A percentile compares a stretch with the other conserved stretches of the same genome.
These are phyloP conservation scores for Solanum paucissectum DNA, from an alignment of 257 asterid species.

Conservation along the genomic window DNA sequence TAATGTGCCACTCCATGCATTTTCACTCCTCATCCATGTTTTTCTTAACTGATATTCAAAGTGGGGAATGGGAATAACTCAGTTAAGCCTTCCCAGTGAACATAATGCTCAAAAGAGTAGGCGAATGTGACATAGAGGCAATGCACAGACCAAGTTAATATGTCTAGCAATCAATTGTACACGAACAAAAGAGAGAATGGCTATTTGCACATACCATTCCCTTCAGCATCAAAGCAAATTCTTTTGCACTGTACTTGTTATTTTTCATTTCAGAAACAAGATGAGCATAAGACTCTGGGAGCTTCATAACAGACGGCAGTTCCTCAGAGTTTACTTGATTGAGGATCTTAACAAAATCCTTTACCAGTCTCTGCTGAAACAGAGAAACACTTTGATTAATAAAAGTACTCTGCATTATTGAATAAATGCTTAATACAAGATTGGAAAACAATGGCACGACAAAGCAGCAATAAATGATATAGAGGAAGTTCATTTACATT, in stretches of 20 bases:
- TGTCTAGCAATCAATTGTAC: background rate
- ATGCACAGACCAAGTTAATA: background rate
- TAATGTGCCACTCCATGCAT: background rate
- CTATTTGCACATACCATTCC: constrained; percentile 68
- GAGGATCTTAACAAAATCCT: constrained; percentile 80
- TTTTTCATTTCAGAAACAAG: constrained; percentile 91
- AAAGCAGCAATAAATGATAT: background rate
- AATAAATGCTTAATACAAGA: background rate
- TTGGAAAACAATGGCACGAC: background rate
- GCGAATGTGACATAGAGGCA: background rate
- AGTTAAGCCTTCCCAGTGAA: background rate
- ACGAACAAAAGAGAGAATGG: background rate
- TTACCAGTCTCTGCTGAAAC: constrained; percentile 65
- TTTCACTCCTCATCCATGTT: background rate
- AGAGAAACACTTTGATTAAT: background rate
- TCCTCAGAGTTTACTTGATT: constrained; percentile 86
- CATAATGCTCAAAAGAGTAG: background rate
- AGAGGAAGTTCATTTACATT: constrained; percentile 45
- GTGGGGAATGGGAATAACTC: background rate
- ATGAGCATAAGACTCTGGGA: constrained; percentile 84
- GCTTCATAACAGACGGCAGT: constrained; percentile 71
- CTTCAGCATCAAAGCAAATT: constrained; percentile 80
- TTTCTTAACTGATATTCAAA: background rate
- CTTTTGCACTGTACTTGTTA: constrained; percentile 71
- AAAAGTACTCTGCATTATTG: background rate